Base-by-base conservation (phyloP, 1,284 basidiomycete genomes). In the Cutaneotrichosporon sp. region DNA sequence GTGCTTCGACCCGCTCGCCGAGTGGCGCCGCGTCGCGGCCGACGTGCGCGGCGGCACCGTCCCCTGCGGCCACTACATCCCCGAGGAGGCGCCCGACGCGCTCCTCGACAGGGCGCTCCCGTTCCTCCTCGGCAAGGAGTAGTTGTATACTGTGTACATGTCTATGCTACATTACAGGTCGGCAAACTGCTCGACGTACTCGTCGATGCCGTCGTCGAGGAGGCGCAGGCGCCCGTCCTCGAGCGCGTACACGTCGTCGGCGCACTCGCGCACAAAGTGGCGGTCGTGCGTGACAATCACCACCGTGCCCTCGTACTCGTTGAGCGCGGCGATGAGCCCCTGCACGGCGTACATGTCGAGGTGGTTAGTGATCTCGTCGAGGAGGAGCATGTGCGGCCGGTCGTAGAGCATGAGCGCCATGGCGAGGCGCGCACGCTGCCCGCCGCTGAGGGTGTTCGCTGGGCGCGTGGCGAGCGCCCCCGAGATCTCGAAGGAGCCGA, bases 341-440 rank as follows among this genome's bases (percentile, higher is more conserved):
- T 83, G 79, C 53, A 89, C 86, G 0, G 87, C 88, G 36, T 85
- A 83, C 58, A 83, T 82, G 72, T 90, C 88, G 38, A 90, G 78
- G 76, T 90, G 88, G 20, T 88, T 88, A 25, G 87, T 87, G 16
- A 87, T 84, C 72, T 89, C 87, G 70, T 89, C 87, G 9, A 89
- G 76, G 2, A 88, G 80, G 63, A 80, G 63, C 0, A 80, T 61
- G 43, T 76, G 69, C 1, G 79, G 80, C 1, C 69, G 69, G 7
- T 67, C 58, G 50, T 68, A 75, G 18, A 80, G 65, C 51, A 80
- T 64, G 42, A 76, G 38, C 0, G 76, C 72, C 20, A 80, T 68
- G 0, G 77, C 76, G 13, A 78, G 68, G 5, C 80, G 73, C 9
- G 80, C 79, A 72, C 86, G 85, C 68, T 89, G 87, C 8, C 87